These are phyloP conservation scores for Colletotrichum costaricense DNA, from an alignment of 2,329 filamentous ascomycete species.

Conservation along the genomic window DNA sequence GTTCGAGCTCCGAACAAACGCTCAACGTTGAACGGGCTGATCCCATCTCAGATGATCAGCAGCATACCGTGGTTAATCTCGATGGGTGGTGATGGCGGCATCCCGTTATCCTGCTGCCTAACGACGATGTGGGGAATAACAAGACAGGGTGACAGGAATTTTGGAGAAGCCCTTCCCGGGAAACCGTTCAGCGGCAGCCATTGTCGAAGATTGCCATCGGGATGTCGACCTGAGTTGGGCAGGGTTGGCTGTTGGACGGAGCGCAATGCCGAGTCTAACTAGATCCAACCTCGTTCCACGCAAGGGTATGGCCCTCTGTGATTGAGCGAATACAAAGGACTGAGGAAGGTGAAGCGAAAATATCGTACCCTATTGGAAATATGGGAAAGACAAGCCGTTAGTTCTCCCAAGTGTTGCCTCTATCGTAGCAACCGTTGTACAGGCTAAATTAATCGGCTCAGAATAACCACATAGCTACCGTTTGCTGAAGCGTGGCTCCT, in stretches of 20 bases:
- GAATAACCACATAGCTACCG: background rate
- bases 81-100: slow-evolving; percentile 7
- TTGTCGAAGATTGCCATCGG: slow-evolving; percentile 22
- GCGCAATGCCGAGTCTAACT: slow-evolving; percentile 36
- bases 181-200: slow-evolving; percentile 20
- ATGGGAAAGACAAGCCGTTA: background rate
- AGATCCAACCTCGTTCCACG: slow-evolving; percentile 11
- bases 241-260: slow-evolving; percentile 34
- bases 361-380: background rate
- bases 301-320: slow-evolving; percentile 17
- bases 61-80: background rate
- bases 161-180: slow-evolving; percentile 21
- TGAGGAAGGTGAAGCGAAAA: background rate
- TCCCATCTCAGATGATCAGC: background rate
- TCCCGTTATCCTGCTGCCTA: slow-evolving; percentile 33
- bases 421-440: background rate
- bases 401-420: background rate
- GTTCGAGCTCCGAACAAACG: background rate
- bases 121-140: slow-evolving; percentile 13
- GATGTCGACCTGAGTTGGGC: slow-evolving; percentile 7
- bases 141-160: slow-evolving; percentile 18
- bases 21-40: background rate
- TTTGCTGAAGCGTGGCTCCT: background rate
- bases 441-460: slow-evolving; percentile 21
- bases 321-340: background rate